A percentile compares a stretch with the other conserved stretches of the same genome.
Evolutionary conservation across 192 early-diverging fungal species (phyloP).

Genomic region (Paraglomus occultum): DNA sequence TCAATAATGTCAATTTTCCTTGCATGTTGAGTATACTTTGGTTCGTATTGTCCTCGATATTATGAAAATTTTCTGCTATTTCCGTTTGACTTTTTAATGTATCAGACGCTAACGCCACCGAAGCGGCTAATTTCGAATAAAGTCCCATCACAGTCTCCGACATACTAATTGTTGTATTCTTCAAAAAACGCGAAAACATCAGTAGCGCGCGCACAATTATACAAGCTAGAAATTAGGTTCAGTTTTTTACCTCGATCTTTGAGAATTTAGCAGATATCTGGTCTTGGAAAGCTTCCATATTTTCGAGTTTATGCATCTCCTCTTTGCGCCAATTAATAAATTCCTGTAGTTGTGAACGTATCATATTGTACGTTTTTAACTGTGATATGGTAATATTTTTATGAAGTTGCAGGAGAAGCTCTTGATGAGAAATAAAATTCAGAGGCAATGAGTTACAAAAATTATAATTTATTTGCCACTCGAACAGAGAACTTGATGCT

Average conservation of each 20-base stretch:
- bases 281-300: conserved; percentile 11
- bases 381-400: conserved; percentile 25
- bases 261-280: background rate
- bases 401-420: conserved; percentile 20
- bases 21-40: no score
- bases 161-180: no score
- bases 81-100: no score
- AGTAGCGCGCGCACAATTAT: no score
- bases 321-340: conserved; percentile 21
- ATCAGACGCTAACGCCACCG: no score
- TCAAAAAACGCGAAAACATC: no score
- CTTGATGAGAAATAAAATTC: conserved; percentile 2
- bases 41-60: no score
- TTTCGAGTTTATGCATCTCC: conserved; percentile 10
- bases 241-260: conserved; percentile 13
- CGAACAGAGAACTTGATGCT: background rate
- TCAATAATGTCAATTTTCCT: no score
- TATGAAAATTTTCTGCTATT: no score
- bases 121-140: no score
- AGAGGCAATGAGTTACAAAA: background rate
- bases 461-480: background rate
- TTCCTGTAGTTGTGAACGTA: conserved; percentile 6
- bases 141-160: no score
- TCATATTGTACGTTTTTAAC: conserved; percentile 4
- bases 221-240: no score